Percentiles rank a stretch among this genome's conserved stretches.
Evolutionary conservation across 352 stramenopile genomes (phyloP).

Genomic region (Globisporangium irregulare): DNA sequence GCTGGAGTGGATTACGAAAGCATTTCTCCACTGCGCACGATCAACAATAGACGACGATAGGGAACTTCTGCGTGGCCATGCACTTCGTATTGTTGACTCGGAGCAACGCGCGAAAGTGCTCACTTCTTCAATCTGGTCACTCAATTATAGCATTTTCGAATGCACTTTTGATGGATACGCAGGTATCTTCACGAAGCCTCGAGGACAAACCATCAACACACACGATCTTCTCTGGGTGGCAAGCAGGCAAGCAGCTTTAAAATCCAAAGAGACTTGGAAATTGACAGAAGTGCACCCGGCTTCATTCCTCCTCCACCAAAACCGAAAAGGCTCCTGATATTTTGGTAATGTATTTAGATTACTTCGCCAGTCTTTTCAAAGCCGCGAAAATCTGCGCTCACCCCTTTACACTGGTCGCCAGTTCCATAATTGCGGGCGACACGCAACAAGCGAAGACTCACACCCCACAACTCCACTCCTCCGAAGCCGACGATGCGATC

Average conservation of each 20-base stretch:
- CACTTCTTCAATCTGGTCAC: background rate
- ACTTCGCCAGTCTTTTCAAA: background rate
- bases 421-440: conserved; percentile 1
- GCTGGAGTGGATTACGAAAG: background rate
- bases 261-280: background rate
- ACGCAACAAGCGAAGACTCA: background rate
- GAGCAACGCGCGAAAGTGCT: background rate
- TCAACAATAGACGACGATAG: conserved; percentile 9
- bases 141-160: conserved; percentile 9
- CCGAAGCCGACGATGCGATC: background rate
- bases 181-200: background rate
- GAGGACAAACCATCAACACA: background rate
- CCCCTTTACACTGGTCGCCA: conserved; percentile 6
- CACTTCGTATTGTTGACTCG: conserved; percentile 9
- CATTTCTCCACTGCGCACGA: background rate
- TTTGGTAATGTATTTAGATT: background rate
- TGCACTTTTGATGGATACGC: background rate
- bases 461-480: no score
- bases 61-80: background rate
- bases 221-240: background rate
- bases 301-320: background rate
- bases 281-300: background rate
- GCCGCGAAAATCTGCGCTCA: background rate
- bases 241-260: background rate
- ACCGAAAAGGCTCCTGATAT: conserved; percentile 1